A percentile compares a stretch with the other conserved stretches of the same genome.
phyloP scores from a whole-genome alignment of 805 yeast genomes.

The Jamesozyma hellenica region DNA sequence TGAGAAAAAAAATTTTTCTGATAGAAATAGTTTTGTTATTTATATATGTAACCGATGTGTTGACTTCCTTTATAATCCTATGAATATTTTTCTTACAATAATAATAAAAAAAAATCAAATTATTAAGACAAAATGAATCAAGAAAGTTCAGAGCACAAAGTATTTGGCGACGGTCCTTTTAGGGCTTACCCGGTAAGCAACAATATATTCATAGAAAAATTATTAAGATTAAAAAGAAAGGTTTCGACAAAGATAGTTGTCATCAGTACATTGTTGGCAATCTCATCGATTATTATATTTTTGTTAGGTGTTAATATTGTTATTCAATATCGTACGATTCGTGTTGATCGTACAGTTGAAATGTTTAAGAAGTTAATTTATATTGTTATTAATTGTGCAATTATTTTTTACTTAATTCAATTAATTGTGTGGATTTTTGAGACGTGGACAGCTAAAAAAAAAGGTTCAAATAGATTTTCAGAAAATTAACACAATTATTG shows the following conservation, averaged over 20 bases:
- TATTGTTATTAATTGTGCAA: slow-evolving; percentile 12
- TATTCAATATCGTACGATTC: slow-evolving; percentile 29
- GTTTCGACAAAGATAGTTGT: slow-evolving; percentile 4
- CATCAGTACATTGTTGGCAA: slow-evolving; percentile 16
- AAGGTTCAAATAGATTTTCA: background rate
- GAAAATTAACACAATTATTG: background rate
- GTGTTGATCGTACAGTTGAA: slow-evolving; percentile 10
- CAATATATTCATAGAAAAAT: slow-evolving; percentile 2
- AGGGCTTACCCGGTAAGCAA: slow-evolving; percentile 14
- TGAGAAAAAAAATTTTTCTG: no score
- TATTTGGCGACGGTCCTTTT: slow-evolving; percentile 13
- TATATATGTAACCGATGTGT: no score
- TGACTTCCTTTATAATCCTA: no score
- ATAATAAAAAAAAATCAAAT: no score
- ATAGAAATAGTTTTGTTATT: no score
- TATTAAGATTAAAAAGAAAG: background rate
- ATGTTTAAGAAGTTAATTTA: slow-evolving; percentile 11
- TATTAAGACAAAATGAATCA: background rate
- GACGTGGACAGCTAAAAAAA: background rate
- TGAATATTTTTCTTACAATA: no score
- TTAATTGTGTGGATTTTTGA: slow-evolving; percentile 2
- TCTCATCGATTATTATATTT: slow-evolving; percentile 25
- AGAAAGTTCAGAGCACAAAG: slow-evolving; percentile 4
- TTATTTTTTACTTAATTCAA: slow-evolving; percentile 11
- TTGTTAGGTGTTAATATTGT: slow-evolving; percentile 29